Evolutionary conservation across 1,284 basidiomycete genomes (phyloP).

Genomic region (Schizophyllum commune): DNA sequence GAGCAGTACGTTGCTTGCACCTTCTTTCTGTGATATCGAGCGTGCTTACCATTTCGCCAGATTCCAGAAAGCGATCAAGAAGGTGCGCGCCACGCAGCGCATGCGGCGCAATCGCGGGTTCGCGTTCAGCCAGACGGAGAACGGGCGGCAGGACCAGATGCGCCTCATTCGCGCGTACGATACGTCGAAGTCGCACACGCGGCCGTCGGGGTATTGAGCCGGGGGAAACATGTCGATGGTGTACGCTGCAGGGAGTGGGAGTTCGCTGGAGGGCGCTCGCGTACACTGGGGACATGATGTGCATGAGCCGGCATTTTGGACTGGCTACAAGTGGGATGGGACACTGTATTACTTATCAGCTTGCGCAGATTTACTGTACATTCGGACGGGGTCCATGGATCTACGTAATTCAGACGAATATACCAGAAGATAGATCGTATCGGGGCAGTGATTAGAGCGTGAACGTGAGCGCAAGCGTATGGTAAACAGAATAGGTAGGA

Average conservation of each 20-base stretch:
- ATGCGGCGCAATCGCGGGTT: constrained; percentile 93
- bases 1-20: constrained; percentile 67
- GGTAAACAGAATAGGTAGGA: too few relatives aligned
- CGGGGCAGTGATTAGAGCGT: too few relatives aligned
- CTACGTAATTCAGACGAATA: neutral
- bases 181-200: constrained; percentile 65
- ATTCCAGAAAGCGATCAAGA: constrained; percentile 97
- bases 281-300: neutral
- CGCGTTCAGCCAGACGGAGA: constrained; percentile 94
- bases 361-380: neutral
- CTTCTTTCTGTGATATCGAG: neutral
- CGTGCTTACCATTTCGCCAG: constrained; percentile 28
- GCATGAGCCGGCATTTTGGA: neutral
- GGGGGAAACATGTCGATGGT: too few relatives aligned
- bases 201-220: constrained; percentile 74
- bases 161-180: constrained; percentile 86
- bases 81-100: constrained; percentile 91
- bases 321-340: neutral
- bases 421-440: neutral
- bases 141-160: constrained; percentile 79
- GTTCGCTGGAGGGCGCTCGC: too few relatives aligned
- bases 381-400: neutral
- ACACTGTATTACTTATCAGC: neutral
- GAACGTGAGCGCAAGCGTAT: too few relatives aligned
- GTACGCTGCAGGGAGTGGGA: too few relatives aligned